These are phyloP conservation scores for Penicillium soppii DNA, from an alignment of 495 filamentous ascomycete species.

Conservation along the genomic window DNA sequence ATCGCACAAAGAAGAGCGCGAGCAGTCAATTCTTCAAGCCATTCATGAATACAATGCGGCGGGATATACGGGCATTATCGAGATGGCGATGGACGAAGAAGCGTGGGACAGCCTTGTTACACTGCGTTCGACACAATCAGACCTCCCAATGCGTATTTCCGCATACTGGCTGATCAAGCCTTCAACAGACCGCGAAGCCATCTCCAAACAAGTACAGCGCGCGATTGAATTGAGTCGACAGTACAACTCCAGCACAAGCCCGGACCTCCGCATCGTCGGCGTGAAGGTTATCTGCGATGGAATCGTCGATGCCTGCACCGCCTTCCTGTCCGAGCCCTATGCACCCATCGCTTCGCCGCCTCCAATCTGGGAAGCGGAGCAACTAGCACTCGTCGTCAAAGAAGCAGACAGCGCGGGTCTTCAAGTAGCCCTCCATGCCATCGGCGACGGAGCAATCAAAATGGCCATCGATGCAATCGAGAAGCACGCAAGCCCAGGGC, in stretches of 20 bases:
- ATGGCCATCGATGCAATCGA: constrained; percentile 43
- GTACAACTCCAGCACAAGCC: constrained; percentile 44
- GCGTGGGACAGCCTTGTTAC: constrained; percentile 51
- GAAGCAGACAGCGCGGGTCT: constrained; percentile 47
- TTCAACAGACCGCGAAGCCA: constrained; percentile 35
- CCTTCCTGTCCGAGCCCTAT: constrained; percentile 56
- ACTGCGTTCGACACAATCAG: constrained; percentile 28
- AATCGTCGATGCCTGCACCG: constrained; percentile 61
- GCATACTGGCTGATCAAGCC: constrained; percentile 61
- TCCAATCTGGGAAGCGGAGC: constrained; percentile 51
- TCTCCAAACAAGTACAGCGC: constrained; percentile 50
- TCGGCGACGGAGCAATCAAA: constrained; percentile 52
- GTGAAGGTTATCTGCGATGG: constrained; percentile 64
- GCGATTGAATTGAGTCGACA: constrained; percentile 49
- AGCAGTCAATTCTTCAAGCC: constrained; percentile 22
- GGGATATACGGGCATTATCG: constrained; percentile 59
- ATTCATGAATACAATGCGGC: constrained; percentile 48
- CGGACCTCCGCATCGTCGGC: constrained; percentile 53
- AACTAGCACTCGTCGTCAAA: constrained; percentile 47
- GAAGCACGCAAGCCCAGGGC: constrained; percentile 17
- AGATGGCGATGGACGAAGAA: constrained; percentile 65
- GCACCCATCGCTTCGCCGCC: constrained; percentile 37
- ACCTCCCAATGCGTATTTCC: constrained; percentile 49
- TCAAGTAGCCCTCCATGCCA: constrained; percentile 58
- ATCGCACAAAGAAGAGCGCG: background rate